These are phyloP conservation scores for Termitomyces sp. DNA, from an alignment of 768 basidiomycete genomes.

Conservation along the genomic window DNA sequence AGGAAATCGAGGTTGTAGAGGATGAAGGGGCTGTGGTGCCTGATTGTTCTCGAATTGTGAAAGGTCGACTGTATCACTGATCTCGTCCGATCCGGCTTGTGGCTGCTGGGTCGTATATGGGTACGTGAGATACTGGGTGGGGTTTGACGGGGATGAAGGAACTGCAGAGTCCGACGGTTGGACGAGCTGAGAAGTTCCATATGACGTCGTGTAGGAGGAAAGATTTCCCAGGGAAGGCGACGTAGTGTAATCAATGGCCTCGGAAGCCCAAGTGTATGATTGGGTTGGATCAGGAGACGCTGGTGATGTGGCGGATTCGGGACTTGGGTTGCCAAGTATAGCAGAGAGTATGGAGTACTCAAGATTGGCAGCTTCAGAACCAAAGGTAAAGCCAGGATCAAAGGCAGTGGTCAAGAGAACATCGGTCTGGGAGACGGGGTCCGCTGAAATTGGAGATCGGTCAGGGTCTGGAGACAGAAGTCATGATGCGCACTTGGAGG, in stretches of 20 bases:
- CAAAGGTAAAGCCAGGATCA: constrained; percentile 65
- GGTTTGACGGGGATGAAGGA: constrained; percentile 30
- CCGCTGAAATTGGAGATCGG: constrained; percentile 29
- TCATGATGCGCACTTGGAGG: constrained; percentile 28
- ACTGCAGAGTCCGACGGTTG: constrained; percentile 31
- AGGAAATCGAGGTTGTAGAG: constrained; percentile 51
- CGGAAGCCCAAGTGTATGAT: constrained; percentile 41
- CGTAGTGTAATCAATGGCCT: constrained; percentile 33
- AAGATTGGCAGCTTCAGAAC: constrained; percentile 87
- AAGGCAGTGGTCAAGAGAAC: constrained; percentile 59
- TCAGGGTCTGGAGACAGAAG: background rate
- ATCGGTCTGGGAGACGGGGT: constrained; percentile 52
- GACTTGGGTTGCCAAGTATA: constrained; percentile 80
- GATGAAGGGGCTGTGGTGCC: constrained; percentile 31
- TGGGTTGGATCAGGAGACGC: constrained; percentile 32
- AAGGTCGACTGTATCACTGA: constrained; percentile 33
- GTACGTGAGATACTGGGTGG: constrained; percentile 43
- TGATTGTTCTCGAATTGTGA: constrained; percentile 24
- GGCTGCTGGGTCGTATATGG: constrained; percentile 35
- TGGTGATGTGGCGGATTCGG: constrained; percentile 40
- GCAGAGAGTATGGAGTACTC: constrained; percentile 94
- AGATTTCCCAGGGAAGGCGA: constrained; percentile 29
- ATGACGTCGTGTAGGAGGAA: constrained; percentile 27
- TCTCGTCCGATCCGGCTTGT: constrained; percentile 29
- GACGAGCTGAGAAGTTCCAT: constrained; percentile 32